A percentile compares a stretch with the other conserved stretches of the same genome.
Conservation (phyloP, 1,284 basidiomycete genomes). For the Ustilago esculenta region DNA sequence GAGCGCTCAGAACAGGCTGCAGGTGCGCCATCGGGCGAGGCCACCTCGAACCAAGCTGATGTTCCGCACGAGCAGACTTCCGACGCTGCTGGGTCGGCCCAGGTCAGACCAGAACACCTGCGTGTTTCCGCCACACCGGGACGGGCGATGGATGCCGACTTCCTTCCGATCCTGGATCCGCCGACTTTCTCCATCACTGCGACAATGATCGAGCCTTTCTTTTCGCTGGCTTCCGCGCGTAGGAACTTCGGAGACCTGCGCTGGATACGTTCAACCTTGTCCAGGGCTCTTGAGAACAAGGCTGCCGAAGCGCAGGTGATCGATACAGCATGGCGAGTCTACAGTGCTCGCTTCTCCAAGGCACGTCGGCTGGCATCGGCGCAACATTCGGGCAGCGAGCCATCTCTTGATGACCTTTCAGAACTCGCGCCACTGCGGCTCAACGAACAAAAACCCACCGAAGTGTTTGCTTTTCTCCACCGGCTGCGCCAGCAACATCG, state of each 20-base stretch:
- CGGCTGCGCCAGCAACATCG: conserved; percentile 26
- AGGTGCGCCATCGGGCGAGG: not conserved
- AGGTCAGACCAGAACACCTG: conserved; percentile 14
- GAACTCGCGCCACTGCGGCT: conserved; percentile 20
- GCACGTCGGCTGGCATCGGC: conserved; percentile 13
- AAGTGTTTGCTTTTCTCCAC: conserved; percentile 37
- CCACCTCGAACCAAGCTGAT: not conserved
- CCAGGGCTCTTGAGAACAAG: conserved; percentile 37
- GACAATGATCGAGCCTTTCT: conserved; percentile 44
- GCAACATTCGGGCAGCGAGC: not conserved
- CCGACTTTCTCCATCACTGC: conserved; percentile 43
- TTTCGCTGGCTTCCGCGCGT: conserved; percentile 28
- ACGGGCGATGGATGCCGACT: conserved; percentile 36
- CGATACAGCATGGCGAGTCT: conserved; percentile 35
- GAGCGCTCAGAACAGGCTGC: not conserved
- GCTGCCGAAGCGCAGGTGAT: conserved; percentile 32
- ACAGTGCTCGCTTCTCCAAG: conserved; percentile 25
- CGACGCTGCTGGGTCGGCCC: conserved; percentile 2
- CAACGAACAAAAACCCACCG: conserved; percentile 12
- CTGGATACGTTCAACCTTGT: conserved; percentile 21
- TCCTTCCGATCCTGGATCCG: conserved; percentile 48
- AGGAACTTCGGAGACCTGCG: conserved; percentile 29
- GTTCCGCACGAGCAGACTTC: not conserved
- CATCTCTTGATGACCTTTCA: not conserved
- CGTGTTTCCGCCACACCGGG: conserved; percentile 9